Base-by-base conservation (phyloP, 805 yeast species). In the Candida caryicola region DNA sequence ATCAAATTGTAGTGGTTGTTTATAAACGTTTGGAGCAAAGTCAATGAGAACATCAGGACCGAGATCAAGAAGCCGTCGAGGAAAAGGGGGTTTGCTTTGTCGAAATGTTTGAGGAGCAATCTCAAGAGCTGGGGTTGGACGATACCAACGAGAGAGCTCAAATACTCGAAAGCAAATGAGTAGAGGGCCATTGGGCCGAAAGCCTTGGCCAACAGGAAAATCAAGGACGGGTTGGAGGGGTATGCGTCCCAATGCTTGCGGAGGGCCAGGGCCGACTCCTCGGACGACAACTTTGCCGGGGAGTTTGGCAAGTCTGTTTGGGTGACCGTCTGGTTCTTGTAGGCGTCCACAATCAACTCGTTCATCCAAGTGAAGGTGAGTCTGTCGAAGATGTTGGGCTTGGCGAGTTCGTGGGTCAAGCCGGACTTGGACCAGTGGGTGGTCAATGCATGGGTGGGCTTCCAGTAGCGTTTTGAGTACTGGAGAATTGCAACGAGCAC, bases 51-150 rank as follows among this genome's bases (percentile, higher is more conserved):
- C 79, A 89, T 77, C 3, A 73, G 71, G 10, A 75, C 21, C 0
- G 91, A 80, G 38, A 88, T 73, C 39, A 78, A 60, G 29, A 79
- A 60, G 5, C 95, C 95, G 40, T 75, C 66, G 9, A 81, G 57
- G 14, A 77, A 51, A 3, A 82, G 81, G 4, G 52, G 47, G 15
- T 42, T 28, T 7, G 68, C 67, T n/a, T 73, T 77, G 34, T 74
- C 72, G 43, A 82, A 77, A 51, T 75, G 81, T 37, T 65, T 57
- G 47, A 90, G 88, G 45, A 90, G 70, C 5, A 73, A 52, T 39
- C 84, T 73, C 39, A 91, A 66, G 18, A 90, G 62, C 52, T 87
- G 96, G 0, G 98, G 98, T 62, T 88, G 95, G n/a, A 75, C 71
- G 55, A 85, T 88, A 23, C 50, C 47, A n/a, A 58, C 40, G 9